Base-by-base conservation (phyloP, 176 grass and related monocot species). In the Echinochloa phyllopogon region DNA sequence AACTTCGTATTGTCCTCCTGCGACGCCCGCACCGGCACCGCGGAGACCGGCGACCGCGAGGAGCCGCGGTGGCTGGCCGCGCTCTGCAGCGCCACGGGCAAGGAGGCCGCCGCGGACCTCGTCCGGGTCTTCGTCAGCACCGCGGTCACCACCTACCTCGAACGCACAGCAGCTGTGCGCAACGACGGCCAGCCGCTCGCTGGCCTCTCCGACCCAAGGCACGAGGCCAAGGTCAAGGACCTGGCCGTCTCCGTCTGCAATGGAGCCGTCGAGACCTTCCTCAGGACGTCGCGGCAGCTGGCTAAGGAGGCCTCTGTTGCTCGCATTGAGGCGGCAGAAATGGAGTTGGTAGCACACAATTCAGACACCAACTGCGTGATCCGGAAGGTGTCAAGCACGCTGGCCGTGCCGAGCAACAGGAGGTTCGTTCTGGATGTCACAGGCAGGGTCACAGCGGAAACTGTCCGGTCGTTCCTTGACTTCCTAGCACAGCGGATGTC, bases 341-440 rank as follows among this genome's bases (percentile, higher is more conserved):
- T 82, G 63, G 47, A 33, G 18, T 50, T 9, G 8, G 47, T 69
- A 58, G 50, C 18, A 40, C 53, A 12, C 0, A 27, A 72, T 63
- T 69, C 52, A 55, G 77, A 50, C 37, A 13, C 45, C 21, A 61
- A 44, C 33, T 2, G 41, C 21, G 82, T 88, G 20, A 84, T 86
- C 61, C 79, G 77, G n/a, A 85, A 68, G 52, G 86, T 89, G n/a
- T 98, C 95, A 1, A 87, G 89, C 75, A 79, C 93, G 2, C 63
- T 92, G 77, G 94, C 86, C 3, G 29, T 93, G 79, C 91, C 91
- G 3, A 77, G 85, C 50, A 94, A 98, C 79, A 80, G 91, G 80
- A 90, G 87, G 73, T 70, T 98, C 13, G 88, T 98, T 69, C 89
- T 98, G 71, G 96, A 98, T 65, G 89, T 95, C 16, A 98, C 91